Conservation (phyloP, 768 basidiomycete genomes). For the Trametes sanguinea region DNA sequence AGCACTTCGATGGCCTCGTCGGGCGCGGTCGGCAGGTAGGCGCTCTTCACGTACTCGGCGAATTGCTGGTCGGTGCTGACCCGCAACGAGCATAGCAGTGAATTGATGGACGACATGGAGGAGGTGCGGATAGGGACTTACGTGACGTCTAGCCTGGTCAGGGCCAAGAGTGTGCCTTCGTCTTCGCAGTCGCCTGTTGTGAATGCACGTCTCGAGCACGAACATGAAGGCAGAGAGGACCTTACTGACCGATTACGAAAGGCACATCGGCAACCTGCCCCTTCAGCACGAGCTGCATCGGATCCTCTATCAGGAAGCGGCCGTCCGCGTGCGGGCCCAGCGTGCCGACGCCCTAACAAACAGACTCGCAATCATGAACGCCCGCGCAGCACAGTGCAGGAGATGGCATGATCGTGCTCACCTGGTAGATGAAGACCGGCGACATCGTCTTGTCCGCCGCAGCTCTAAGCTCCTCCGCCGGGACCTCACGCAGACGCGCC, state of each 20-base stretch:
- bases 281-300: constrained; percentile 41
- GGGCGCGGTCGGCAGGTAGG: constrained; percentile 29
- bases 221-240: neutral
- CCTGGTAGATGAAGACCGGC: constrained; percentile 35
- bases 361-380: constrained; percentile 18
- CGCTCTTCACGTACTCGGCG: constrained; percentile 19
- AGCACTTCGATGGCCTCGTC: constrained; percentile 21
- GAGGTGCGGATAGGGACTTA: constrained; percentile 14
- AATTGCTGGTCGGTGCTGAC: constrained; percentile 29
- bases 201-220: neutral
- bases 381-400: constrained; percentile 24
- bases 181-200: constrained; percentile 41
- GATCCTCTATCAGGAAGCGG: constrained; percentile 42
- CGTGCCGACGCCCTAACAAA: constrained; percentile 31
- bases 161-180: constrained; percentile 51
- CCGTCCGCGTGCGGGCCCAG: constrained; percentile 46
- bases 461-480: constrained; percentile 32
- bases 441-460: constrained; percentile 38
- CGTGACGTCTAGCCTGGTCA: constrained; percentile 34
- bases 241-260: constrained; percentile 43
- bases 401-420: constrained; percentile 37
- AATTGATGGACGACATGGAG: neutral
- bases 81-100: neutral
- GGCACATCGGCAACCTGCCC: constrained; percentile 51
- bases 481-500: constrained; percentile 43